These are phyloP conservation scores for Bipolaris gigantea DNA, from an alignment of 2,329 filamentous ascomycete genomes.

Conservation along the genomic window DNA sequence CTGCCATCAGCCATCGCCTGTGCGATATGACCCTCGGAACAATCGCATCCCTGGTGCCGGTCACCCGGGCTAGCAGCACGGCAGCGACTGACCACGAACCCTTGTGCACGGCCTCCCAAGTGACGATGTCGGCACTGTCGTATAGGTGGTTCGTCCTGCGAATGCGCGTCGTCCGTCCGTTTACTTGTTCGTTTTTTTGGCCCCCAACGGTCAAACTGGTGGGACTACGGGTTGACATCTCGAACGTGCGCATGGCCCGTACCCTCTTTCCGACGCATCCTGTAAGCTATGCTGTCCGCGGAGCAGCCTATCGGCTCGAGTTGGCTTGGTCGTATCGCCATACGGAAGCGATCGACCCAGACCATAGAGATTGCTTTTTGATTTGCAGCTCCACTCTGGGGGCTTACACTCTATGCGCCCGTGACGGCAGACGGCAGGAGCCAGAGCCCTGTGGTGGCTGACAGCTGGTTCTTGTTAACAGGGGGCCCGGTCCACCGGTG, in stretches of 20 bases:
- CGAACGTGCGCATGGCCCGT: constrained; percentile 16
- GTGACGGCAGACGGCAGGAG: constrained; percentile 22
- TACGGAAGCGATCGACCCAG: constrained; percentile 29
- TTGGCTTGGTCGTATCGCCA: constrained; percentile 19
- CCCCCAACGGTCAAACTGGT: constrained; percentile 30
- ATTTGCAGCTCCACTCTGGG: constrained; percentile 25
- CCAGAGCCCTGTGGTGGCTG: constrained; percentile 38
- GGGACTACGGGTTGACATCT: constrained; percentile 17
- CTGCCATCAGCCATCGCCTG: constrained; percentile 27
- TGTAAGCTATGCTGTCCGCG: constrained; percentile 19
- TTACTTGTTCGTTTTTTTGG: constrained; percentile 20
- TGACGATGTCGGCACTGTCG: constrained; percentile 1
- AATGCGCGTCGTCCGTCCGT: constrained; percentile 4
- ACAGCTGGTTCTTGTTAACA: constrained; percentile 22
- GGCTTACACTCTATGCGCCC: constrained; percentile 27
- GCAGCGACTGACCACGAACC: constrained; percentile 14
- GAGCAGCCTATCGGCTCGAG: constrained; percentile 17
- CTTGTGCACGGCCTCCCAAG: constrained; percentile 20
- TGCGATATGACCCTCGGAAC: constrained; percentile 16
- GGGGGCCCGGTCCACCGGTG: constrained; percentile 32
- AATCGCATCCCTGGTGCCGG: constrained; percentile 27
- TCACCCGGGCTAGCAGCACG: constrained; percentile 24
- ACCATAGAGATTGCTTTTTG: constrained; percentile 32
- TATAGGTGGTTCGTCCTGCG: constrained; percentile 11
- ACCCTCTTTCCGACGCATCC: constrained; percentile 10